Base-by-base conservation (phyloP, 192 early-diverging fungal genomes). In the Coemansia aciculifera region DNA sequence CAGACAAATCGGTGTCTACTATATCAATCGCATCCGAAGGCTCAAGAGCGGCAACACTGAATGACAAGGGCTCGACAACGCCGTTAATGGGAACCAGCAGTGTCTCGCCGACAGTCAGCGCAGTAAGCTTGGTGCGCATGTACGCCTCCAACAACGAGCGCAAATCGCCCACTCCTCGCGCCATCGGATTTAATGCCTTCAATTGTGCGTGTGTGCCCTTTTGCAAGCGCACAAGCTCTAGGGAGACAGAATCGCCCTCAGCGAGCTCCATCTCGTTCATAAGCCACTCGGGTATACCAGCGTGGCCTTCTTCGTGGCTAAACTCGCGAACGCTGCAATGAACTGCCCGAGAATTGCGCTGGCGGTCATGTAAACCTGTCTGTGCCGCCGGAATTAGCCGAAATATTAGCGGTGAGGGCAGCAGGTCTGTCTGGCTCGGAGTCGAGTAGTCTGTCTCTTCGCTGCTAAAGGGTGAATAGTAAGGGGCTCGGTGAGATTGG, bases 1-100 rank as follows among this genome's bases (percentile, higher is more conserved):
- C 90, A 15, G 88, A 89, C 17, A 95, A 71, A 77, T 95, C 94
- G 0, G 90, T 91, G 66, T 95, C 89, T 3, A 91, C 86, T 2
- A 91, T 82, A 10, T 89, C 85, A 27, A 91, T 89, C 10, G 87
- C 92, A 3, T 75, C 66, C 1, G 76, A 79, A 0, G 91, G 90
- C 74, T 93, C 85, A 6, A 96, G 75, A 17, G 89, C 87, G 3
- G 75, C 77, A 0, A 96, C 89, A 10, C 86, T 57, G 66, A 94
- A 94, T 23, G 34, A 24, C 48, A 82, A 11, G 17, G 74, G 68
- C 37, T 64, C 67, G 44, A 64, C 73, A 77, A 75, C 77, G 0
- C 75, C 72, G 8, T 81, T 84, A 23, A 90, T 86, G 7, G 77
- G 73, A 8, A 92, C 85, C 15, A 65, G 69, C 29, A 93, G 63